Evolutionary conservation across 164 flowering plant species (phyloP).

Genomic region (Tinospora cordifolia): DNA sequence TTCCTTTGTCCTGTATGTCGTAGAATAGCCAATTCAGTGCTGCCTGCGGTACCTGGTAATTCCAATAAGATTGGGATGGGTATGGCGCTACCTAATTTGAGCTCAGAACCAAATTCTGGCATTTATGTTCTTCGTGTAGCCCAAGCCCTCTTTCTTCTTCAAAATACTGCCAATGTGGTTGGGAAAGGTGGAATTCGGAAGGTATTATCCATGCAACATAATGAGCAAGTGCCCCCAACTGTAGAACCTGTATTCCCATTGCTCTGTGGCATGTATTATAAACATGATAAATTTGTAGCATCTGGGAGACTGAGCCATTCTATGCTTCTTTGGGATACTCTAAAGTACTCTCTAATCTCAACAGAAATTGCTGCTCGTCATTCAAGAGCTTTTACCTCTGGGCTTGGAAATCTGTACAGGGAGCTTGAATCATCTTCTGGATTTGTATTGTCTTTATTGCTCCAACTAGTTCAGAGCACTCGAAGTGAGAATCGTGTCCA

Average conservation of each 20-base stretch:
- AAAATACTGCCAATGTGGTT: conserved; percentile 41
- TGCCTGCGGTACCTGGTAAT: conserved; percentile 50
- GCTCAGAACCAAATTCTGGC: conserved; percentile 20
- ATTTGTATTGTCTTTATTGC: conserved; percentile 52
- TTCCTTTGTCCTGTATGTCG: conserved; percentile 95
- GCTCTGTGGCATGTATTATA: conserved; percentile 58
- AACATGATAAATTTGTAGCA: conserved; percentile 30
- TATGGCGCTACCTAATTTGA: conserved; percentile 11
- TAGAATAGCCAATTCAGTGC: conserved; percentile 69
- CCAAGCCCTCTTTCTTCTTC: conserved; percentile 50
- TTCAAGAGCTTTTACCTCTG: conserved; percentile 27
- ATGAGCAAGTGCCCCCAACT: conserved; percentile 25
- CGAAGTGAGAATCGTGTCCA: conserved; percentile 41
- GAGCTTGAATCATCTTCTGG: conserved; percentile 63
- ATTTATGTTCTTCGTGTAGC: conserved; percentile 26
- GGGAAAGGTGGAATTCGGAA: conserved; percentile 32
- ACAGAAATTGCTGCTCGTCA: conserved; percentile 75
- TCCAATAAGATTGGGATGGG: conserved; percentile 21
- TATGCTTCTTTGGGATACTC: conserved; percentile 77
- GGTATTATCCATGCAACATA: conserved; percentile 25
- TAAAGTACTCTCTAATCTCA: conserved; percentile 75
- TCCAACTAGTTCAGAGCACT: conserved; percentile 41
- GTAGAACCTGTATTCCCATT: conserved; percentile 40
- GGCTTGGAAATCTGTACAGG: conserved; percentile 41
- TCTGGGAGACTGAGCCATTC: conserved; percentile 46